A percentile compares a stretch with the other conserved stretches of the same genome.
Conservation (phyloP, 768 basidiomycete genomes). For the Termitomyces sp. region DNA sequence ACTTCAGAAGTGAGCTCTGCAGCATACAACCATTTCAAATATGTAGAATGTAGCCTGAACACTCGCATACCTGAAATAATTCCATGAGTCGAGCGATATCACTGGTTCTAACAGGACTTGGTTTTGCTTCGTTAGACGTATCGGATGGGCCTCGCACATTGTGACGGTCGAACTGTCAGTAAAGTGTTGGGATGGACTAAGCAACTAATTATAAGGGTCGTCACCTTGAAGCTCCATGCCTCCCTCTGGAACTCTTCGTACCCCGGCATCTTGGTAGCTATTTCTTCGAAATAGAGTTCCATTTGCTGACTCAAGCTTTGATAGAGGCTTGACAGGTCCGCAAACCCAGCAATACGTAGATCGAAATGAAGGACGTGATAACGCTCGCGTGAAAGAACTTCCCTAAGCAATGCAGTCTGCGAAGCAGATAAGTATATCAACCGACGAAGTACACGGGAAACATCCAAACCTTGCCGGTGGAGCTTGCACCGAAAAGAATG, state of each 20-base stretch:
- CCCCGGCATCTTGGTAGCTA: slow-evolving; percentile 53
- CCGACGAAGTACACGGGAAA: not conserved
- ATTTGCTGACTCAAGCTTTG: slow-evolving; percentile 73
- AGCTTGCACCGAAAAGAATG: slow-evolving; percentile 73
- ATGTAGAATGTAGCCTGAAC: not conserved
- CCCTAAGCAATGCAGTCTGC: slow-evolving; percentile 73
- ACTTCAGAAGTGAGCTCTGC: slow-evolving; percentile 65
- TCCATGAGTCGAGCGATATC: slow-evolving; percentile 84
- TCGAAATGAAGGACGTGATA: slow-evolving; percentile 85
- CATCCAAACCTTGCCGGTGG: slow-evolving; percentile 64
- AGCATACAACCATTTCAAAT: not conserved
- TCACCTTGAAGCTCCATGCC: slow-evolving; percentile 74
- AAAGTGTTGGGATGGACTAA: slow-evolving; percentile 2
- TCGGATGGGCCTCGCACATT: slow-evolving; percentile 59
- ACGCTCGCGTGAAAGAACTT: slow-evolving; percentile 60
- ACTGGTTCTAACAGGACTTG: slow-evolving; percentile 57
- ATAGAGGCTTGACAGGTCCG: slow-evolving; percentile 74
- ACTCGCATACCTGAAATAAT: slow-evolving; percentile 57
- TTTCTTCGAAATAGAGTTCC: slow-evolving; percentile 71
- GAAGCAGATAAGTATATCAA: not conserved
- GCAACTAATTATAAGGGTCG: not conserved
- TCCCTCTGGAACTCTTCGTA: slow-evolving; percentile 72
- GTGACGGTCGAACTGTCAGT: slow-evolving; percentile 66
- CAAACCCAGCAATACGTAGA: slow-evolving; percentile 78
- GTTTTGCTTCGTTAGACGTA: slow-evolving; percentile 33